phyloP scores from a whole-genome alignment of 1,284 basidiomycete genomes.

The Phylloboletellus chloephorus region DNA sequence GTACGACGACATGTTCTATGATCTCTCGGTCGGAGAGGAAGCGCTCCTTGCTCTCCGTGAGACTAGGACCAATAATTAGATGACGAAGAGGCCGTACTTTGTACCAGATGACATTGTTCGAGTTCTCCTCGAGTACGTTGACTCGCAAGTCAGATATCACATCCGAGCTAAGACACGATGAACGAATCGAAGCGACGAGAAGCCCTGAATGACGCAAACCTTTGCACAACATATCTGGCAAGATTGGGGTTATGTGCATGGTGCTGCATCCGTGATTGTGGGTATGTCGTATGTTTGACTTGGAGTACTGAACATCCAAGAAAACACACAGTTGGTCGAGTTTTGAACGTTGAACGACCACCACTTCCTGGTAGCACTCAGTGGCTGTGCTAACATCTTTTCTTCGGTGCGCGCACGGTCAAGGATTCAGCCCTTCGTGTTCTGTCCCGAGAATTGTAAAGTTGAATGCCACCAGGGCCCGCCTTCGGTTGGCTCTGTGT shows the following conservation, averaged over 20 bases:
- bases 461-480: conserved; percentile 58
- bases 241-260: conserved; percentile 27
- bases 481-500: conserved; percentile 69
- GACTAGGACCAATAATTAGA: conserved; percentile 1
- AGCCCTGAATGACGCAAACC: conserved; percentile 18
- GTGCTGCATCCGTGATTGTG: conserved; percentile 17
- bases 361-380: not conserved
- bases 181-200: conserved; percentile 1
- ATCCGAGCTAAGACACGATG: conserved; percentile 49
- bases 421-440: conserved; percentile 7
- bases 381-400: conserved; percentile 15
- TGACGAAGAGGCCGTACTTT: conserved; percentile 45
- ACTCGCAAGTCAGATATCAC: conserved; percentile 67
- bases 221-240: conserved; percentile 32
- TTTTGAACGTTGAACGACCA: conserved; percentile 17
- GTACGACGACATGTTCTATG: conserved; percentile 63
- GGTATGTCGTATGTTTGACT: not conserved
- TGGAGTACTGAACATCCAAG: too few relatives aligned
- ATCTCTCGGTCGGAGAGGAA: conserved; percentile 69
- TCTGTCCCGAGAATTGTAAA: not conserved
- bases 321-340: conserved; percentile 9
- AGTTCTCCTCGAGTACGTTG: conserved; percentile 55
- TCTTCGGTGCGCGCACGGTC: conserved; percentile 5
- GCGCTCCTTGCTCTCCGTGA: conserved; percentile 50
- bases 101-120: conserved; percentile 62